Conservation (phyloP, 176 grass and related monocot genomes). For the Triticum monococcum region DNA sequence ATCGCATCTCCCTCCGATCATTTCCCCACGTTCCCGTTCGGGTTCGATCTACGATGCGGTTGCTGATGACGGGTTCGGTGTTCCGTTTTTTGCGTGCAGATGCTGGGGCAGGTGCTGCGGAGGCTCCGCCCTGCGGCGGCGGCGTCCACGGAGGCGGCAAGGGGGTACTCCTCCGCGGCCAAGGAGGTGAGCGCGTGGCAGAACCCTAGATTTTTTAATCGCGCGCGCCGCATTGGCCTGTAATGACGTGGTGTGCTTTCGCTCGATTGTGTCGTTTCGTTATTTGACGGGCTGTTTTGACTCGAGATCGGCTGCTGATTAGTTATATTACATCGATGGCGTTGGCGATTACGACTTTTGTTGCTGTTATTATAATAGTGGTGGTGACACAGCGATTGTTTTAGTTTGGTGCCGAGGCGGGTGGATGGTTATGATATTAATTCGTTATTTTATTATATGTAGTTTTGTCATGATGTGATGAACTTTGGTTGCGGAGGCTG, state of each 20-base stretch:
- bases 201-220: neutral
- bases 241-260: neutral
- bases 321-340: slow-evolving; percentile 10
- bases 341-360: neutral
- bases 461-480: neutral
- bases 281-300: neutral
- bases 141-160: slow-evolving; percentile 41
- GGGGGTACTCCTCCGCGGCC: slow-evolving; percentile 48
- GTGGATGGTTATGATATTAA: neutral
- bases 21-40: neutral
- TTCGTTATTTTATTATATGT: slow-evolving; percentile 1
- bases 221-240: neutral
- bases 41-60: neutral
- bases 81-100: slow-evolving; percentile 36
- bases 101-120: slow-evolving; percentile 63
- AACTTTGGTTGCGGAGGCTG: neutral
- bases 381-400: neutral
- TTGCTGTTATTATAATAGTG: neutral
- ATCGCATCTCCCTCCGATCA: neutral
- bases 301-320: neutral
- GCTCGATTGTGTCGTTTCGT: neutral
- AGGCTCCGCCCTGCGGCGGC: slow-evolving; percentile 56
- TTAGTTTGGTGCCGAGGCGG: neutral
- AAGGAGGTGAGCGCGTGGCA: slow-evolving; percentile 62
- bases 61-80: neutral